Base-by-base conservation (phyloP, 305 asterid species). In the Solanum hybrid region DNA sequence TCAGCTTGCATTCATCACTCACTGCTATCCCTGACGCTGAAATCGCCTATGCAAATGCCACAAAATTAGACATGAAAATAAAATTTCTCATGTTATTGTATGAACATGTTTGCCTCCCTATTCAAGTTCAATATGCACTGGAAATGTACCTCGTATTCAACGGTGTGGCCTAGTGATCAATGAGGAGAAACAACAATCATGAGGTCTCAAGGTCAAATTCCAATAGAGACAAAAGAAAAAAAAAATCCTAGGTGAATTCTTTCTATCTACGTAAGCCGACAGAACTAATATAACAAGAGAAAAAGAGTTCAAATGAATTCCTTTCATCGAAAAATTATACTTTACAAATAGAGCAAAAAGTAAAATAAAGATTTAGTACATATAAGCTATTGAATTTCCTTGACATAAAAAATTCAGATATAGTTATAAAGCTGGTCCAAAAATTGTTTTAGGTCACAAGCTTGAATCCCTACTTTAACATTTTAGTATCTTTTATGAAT, bases 1-100 rank as follows among this genome's bases (percentile, higher is more conserved):
- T 94, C 78, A 91, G 90, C 79, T 93, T 94, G 86, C 95, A 93
- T 3, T 93, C 86, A 60, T 60, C 71, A 20, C 26, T 60, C 71
- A 60, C 2, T 20, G 71, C 71, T 60, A 17, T 60, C 71, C 94
- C 94, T 85, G 96, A 93, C 51, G 89, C 89, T 5, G 96, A 90
- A 38, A 91, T 94, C 79, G 94, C 96, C 96, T 93, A 86, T 6
- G 29, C 27, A 60, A 56, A 64, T 36, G 32, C 6, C 56, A 60
- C 34, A 86, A 34, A 22, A 64, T 64, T 64, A 64, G 73, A 64
- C 27, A 64, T 22, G 73, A 64, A 64, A 64, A 64, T 22, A 22
- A 64, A 8, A 22, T 64, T 86, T 79, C 85, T 36, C 85, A 22
- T 35, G 20, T 79, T 72, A 27, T 56, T 16, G 10, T 10, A 56